Evolutionary conservation across 306 rosid genomes (phyloP), one percentile per base, ranked within the genome.

Genomic region (Betula pendula): DNA sequence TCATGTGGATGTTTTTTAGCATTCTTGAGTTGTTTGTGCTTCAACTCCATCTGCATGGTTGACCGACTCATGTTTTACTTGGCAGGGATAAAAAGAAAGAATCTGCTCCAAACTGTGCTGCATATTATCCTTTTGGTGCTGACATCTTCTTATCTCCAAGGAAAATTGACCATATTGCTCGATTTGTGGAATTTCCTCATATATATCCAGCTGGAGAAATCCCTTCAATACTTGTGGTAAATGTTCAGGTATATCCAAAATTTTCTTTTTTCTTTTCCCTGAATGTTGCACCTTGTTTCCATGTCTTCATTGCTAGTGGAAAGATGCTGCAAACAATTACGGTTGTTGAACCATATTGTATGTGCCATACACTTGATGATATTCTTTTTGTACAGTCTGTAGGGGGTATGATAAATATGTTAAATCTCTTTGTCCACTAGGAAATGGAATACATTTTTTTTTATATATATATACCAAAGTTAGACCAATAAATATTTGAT

Each of bases 31-130:
- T 65, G 66, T 78, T 7, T 68, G 16, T 59, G 56, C 60, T 72
- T 72, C 40, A 17, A 77, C 49, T 35, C 14, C 70, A 35, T 19
- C 16, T 35, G 70, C 24, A 5, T 83, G 75, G 72, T 81, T 72
- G 63, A 49, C 71, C n/a, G n/a, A 51, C 60, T 60, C 6, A 24
- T 55, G 9, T 5, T 73, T 67, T 76, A 80, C 70, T 73, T 89
- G 79, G 71, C 83, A 95, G 99, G 86, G 99, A 95, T 79, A 95
- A 95, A 85, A 95, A 91, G 92, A 95, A 95, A 85, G 99, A 92
- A 0, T 81, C 73, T 73, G 97, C 99, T 81, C 87, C 93, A 31
- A 80, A 72, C 55, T 70, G 81, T 22, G 96, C 97, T 70, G 99
- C 99, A 45, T 95, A 83, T 82, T 80, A 87, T 84, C 97, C 99